Percentiles rank a stretch among this genome's conserved stretches.
phyloP scores from a whole-genome alignment of 495 filamentous ascomycete genomes.

The Parmelia sp. region DNA sequence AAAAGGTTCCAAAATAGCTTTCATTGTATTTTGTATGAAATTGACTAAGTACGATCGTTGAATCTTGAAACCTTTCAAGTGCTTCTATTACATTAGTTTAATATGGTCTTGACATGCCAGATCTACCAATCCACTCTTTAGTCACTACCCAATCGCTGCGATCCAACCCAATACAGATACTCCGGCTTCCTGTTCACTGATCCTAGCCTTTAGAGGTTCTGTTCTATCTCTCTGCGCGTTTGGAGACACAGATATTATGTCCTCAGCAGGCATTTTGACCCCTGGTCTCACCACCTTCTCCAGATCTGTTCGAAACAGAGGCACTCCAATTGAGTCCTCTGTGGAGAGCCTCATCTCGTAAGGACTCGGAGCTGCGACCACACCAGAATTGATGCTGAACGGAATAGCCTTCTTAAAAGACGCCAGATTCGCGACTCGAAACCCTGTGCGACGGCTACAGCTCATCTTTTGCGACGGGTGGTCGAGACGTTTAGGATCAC shows the following conservation, averaged over 20 bases:
- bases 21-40: no score
- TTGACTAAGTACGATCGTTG: not conserved
- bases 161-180: not conserved
- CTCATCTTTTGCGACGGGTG: slow-evolving; percentile 75
- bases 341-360: slow-evolving; percentile 78
- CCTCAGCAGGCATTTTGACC: slow-evolving; percentile 44
- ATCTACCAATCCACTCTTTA: no score
- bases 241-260: slow-evolving; percentile 37
- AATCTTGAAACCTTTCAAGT: not conserved
- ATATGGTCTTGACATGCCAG: not conserved
- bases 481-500: slow-evolving; percentile 57
- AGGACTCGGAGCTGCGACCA: slow-evolving; percentile 26
- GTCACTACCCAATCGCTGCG: not conserved
- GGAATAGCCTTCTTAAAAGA: slow-evolving; percentile 70
- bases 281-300: slow-evolving; percentile 71
- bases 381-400: slow-evolving; percentile 1
- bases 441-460: slow-evolving; percentile 84
- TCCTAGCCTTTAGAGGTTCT: not conserved
- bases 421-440: slow-evolving; percentile 81
- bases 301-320: slow-evolving; percentile 57
- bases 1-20: not conserved
- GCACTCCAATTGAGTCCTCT: slow-evolving; percentile 65
- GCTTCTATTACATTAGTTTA: not conserved
- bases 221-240: not conserved
- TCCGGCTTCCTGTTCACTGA: not conserved